phyloP scores from a whole-genome alignment of 345 rosid genomes.

The Eucalyptus cloeziana region DNA sequence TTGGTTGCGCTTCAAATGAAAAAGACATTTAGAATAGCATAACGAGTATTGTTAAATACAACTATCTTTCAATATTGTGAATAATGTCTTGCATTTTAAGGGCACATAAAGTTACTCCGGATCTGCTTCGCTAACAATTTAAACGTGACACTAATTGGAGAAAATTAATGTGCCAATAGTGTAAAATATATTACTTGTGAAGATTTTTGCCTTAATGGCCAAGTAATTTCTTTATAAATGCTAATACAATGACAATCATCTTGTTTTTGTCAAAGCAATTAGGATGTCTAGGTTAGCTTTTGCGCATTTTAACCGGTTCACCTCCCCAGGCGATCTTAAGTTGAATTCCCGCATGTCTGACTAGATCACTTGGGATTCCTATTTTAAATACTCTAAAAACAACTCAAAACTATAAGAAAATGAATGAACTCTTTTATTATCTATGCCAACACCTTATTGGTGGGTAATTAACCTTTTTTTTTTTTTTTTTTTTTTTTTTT shows the following conservation, averaged over 20 bases:
- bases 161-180: background rate
- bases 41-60: background rate
- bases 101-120: background rate
- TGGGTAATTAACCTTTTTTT: background rate
- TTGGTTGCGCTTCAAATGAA: background rate
- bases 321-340: background rate
- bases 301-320: background rate
- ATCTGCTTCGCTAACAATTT: background rate
- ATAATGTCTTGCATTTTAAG: background rate
- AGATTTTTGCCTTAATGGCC: background rate
- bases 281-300: background rate
- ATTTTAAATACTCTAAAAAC: background rate
- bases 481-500: no score
- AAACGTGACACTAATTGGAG: background rate
- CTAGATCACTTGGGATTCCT: background rate
- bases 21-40: background rate
- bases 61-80: background rate
- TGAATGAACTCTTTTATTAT: background rate
- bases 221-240: background rate
- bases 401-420: background rate
- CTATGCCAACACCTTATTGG: background rate
- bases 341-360: background rate
- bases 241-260: background rate
- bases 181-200: background rate
- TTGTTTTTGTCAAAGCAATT: background rate